phyloP scores from a whole-genome alignment of 495 filamentous ascomycete species.

The Talaromyces borbonicus region DNA sequence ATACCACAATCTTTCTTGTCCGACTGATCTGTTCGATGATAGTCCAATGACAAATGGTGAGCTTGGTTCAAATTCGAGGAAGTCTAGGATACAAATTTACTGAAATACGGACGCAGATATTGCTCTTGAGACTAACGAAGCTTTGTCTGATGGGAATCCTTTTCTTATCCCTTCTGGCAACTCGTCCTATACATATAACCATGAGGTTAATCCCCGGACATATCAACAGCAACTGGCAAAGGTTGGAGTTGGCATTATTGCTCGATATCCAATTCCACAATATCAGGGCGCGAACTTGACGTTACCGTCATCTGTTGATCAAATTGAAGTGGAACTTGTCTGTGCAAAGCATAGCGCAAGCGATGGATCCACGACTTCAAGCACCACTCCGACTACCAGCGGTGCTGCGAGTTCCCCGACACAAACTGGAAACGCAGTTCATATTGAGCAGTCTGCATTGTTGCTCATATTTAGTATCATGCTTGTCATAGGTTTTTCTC shows the following conservation, averaged over 20 bases:
- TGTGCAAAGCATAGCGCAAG: background rate
- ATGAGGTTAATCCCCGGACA: background rate
- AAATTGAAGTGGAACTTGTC: background rate
- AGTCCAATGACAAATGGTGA: background rate
- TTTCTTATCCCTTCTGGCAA: conserved; percentile 1
- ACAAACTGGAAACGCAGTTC: background rate
- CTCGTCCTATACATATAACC: conserved; percentile 1
- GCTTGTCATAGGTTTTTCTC: background rate
- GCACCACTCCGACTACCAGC: background rate
- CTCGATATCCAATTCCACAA: background rate
- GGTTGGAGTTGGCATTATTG: background rate
- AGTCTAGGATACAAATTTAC: background rate
- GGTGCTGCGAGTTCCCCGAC: background rate
- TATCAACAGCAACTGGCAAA: background rate
- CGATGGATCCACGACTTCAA: background rate
- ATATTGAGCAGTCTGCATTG: background rate
- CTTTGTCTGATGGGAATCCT: background rate
- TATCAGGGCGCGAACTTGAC: background rate
- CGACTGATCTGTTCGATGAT: conserved; percentile 1
- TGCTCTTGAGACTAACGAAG: background rate
- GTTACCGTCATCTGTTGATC: background rate
- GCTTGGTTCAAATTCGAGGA: background rate
- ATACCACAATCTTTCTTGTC: background rate
- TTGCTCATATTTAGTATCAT: background rate
- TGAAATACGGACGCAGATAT: background rate